Percentiles rank a stretch among this genome's conserved stretches.
These are phyloP conservation scores for Paecilomyces variotii DNA, from an alignment of 2,329 filamentous ascomycete species.

Conservation along the genomic window DNA sequence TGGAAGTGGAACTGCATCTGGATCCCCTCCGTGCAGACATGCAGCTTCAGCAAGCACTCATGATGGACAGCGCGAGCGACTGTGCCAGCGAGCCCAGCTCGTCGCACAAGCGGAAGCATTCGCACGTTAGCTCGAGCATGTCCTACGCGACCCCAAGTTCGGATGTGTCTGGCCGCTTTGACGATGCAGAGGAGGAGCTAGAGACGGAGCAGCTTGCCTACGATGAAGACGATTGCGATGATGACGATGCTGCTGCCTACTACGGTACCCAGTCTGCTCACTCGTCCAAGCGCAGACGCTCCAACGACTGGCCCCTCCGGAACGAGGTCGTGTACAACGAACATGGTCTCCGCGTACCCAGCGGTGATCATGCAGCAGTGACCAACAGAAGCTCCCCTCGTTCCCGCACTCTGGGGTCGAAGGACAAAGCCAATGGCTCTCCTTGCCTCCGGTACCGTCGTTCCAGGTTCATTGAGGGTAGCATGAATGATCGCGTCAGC, in stretches of 20 bases:
- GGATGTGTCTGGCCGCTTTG: slow-evolving; percentile 26
- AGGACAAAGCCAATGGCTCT: not conserved
- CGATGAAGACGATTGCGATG: slow-evolving; percentile 4
- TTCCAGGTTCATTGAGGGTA: slow-evolving; percentile 68
- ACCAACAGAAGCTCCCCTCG: slow-evolving; percentile 12
- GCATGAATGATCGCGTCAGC: slow-evolving; percentile 75
- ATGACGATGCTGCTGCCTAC: not conserved
- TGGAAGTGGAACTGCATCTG: slow-evolving; percentile 10
- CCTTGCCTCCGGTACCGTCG: slow-evolving; percentile 37
- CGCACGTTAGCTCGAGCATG: slow-evolving; percentile 13
- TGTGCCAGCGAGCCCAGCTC: slow-evolving; percentile 8
- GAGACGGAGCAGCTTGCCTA: slow-evolving; percentile 10
- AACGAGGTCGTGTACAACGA: slow-evolving; percentile 10
- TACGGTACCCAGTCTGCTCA: slow-evolving; percentile 12
- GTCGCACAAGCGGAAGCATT: slow-evolving; percentile 22
- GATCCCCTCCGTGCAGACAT: slow-evolving; percentile 13
- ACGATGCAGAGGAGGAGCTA: slow-evolving; percentile 25
- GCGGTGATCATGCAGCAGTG: not conserved
- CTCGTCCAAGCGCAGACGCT: slow-evolving; percentile 35
- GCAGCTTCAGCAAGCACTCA: slow-evolving; percentile 16
- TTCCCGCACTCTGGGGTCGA: not conserved
- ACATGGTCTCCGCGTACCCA: slow-evolving; percentile 7
- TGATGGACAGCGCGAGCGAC: slow-evolving; percentile 9
- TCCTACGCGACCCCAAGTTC: slow-evolving; percentile 15
- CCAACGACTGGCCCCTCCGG: slow-evolving; percentile 37